Conservation (phyloP, 345 rosid species). For the Hypericum androsaemum region DNA sequence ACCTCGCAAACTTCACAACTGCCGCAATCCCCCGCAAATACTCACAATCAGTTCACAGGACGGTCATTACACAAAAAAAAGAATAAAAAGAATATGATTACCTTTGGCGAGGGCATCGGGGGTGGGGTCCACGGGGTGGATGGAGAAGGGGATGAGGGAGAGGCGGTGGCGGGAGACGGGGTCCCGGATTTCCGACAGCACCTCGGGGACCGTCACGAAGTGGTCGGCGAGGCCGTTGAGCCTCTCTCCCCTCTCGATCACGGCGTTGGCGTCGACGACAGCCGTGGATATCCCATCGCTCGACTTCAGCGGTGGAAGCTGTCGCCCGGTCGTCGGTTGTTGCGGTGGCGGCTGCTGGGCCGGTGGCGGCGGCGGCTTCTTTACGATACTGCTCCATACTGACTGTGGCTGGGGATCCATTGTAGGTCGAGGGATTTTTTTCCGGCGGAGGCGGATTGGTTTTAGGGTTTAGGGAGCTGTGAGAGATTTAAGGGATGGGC, state of each 20-base stretch:
- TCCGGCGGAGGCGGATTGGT: too few relatives aligned
- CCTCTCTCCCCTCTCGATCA: constrained; percentile 55
- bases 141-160: constrained; percentile 52
- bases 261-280: constrained; percentile 81
- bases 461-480: too few relatives aligned
- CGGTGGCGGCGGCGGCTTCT: too few relatives aligned
- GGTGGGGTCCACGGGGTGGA: constrained; percentile 77
- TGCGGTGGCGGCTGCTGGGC: too few relatives aligned
- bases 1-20: constrained; percentile 76
- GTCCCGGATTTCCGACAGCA: constrained; percentile 74
- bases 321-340: too few relatives aligned
- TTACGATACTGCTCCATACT: too few relatives aligned
- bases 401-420: too few relatives aligned
- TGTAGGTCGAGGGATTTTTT: too few relatives aligned
- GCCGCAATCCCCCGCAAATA: constrained; percentile 9
- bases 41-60: background rate
- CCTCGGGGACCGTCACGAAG: constrained; percentile 81
- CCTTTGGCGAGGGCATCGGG: constrained; percentile 78
- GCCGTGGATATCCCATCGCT: constrained; percentile 62
- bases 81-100: constrained; percentile 5
- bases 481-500: too few relatives aligned
- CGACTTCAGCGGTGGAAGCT: constrained; percentile 25
- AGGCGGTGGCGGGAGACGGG: constrained; percentile 83
- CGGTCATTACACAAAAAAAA: background rate
- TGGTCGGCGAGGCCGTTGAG: constrained; percentile 52